Percentiles rank a stretch among this genome's conserved stretches.
These are phyloP conservation scores for Arthroderma sp. DNA, from an alignment of 2,329 filamentous ascomycete genomes.

Conservation along the genomic window DNA sequence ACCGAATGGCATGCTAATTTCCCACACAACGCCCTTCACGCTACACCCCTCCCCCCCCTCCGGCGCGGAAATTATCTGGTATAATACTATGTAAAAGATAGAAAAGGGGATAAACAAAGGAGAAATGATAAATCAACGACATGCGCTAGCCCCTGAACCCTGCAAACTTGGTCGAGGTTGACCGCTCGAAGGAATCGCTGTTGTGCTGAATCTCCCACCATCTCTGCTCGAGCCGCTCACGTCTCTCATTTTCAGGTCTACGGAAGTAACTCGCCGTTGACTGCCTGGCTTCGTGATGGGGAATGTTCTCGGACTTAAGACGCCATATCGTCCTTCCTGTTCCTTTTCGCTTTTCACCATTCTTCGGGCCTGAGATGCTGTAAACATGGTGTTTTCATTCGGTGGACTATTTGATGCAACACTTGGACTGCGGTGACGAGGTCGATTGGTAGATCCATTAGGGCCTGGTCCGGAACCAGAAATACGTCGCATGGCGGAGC, in stretches of 20 bases:
- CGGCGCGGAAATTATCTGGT: constrained; percentile 3
- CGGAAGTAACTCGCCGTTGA: constrained; percentile 32
- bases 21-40: not conserved
- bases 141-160: not conserved
- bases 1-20: not conserved
- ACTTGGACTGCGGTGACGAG: constrained; percentile 44
- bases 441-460: constrained; percentile 29
- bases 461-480: constrained; percentile 30
- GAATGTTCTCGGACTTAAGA: constrained; percentile 50
- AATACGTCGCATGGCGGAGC: constrained; percentile 46
- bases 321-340: constrained; percentile 42
- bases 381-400: constrained; percentile 49
- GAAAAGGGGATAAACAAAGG: not conserved
- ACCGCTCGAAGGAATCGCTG: constrained; percentile 25
- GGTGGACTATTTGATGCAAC: constrained; percentile 38
- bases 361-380: constrained; percentile 51
- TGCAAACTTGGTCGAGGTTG: not conserved
- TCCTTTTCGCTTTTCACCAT: constrained; percentile 54
- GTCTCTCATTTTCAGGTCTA: constrained; percentile 31
- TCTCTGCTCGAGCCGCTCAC: constrained; percentile 29
- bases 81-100: constrained; percentile 2
- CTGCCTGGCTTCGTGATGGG: constrained; percentile 45
- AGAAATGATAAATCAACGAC: not conserved
- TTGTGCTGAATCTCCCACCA: constrained; percentile 27
- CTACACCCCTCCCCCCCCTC: not conserved